Evolutionary conservation across 2,329 filamentous ascomycete genomes (phyloP), one percentile per base, ranked within the genome.

Genomic region (Talaromyces albobiverticillius): DNA sequence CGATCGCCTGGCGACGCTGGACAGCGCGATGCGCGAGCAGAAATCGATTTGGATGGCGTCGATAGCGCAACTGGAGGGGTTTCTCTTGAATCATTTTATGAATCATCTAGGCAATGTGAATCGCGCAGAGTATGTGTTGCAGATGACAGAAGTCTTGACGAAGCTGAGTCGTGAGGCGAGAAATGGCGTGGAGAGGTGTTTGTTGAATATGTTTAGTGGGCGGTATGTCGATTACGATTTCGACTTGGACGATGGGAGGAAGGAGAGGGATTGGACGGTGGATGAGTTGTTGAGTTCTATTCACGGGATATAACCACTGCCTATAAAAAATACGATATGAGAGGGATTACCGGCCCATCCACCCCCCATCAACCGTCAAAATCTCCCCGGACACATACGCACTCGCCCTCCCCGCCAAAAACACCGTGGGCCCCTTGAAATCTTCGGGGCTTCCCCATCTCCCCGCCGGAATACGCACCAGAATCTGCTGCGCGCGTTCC

Each of bases 381-480:
- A 90, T 78, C 72, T 95, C 89, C 0, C 91, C 91, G 60, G 82
- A 90, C 40, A 95, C 86, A 75, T 95, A 95, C 10, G 77, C 82
- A 67, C 88, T 89, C 18, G 86, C 88, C 67, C 76, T 80, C 64
- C 88, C 87, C 1, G 89, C 88, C 59, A 96, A 73, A 65, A 84
- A 95, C 23, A 95, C 86, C 1, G 87, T 81, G 0, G 83, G 85
- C 0, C 90, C 91, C 77, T 92, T 92, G 69, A 96, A 95, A 64
- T 96, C 92, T 20, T 95, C 90, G 0, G 90, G 87, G 9, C 68
- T 79, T 0, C 90, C 91, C 90, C 91, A 95, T 62, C 90, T 77
- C 0, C 88, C 90, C 1, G 89, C 89, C 0, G 91, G 91, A 64
- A 96, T 96, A 53, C 90, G 77, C 25, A 83, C 84, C 63, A 88